Base-by-base conservation (phyloP, 371 early-diverging fungal genomes). In the Rhizopus delemar region DNA sequence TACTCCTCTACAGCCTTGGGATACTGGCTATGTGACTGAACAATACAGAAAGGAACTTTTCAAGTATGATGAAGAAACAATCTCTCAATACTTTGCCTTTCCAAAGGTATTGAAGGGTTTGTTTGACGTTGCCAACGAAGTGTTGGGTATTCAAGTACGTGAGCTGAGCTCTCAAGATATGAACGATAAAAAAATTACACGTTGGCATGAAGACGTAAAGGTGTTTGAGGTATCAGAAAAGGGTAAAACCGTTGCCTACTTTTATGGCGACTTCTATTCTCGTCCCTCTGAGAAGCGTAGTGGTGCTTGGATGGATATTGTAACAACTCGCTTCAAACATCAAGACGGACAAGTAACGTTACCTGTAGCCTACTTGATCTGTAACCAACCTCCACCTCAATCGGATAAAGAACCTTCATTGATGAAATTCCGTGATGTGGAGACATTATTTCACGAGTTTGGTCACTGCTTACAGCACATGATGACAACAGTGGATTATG, bases 261-360 rank as follows among this genome's bases (percentile, higher is more conserved):
- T 87, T 57, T 86, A 86, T 58, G 88, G 88, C 6, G 88, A 87
- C 55, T 87, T 87, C 60, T 83, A 83, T 45, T 74, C 83, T 28
- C 73, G 88, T 3, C 84, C 85, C 15, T 80, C 82, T 12, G 88
- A 87, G 43, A 87, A 87, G 48, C 75, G 85, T 33, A 79, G 81
- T 29, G 90, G 90, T 53, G 85, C 84, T 2, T 91, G 91, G 93
- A 88, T 91, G 89, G 82, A 86, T 55, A 75, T 87, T 6, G 87
- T 86, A 28, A 81, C 84, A 0, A 80, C 84, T 0, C 70, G 86
- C 16, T 72, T 77, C 63, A 86, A 88, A 48, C 73, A 79, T 59
- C 4, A 32, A 4, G 35, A 74, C 59, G 64, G 77, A 48, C 36
- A 74, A 4, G 73, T 82, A 0, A 78, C 83, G 0, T 65, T 86